Conservation (phyloP, 257 asterid genomes). For the Ilex aquifolium region DNA sequence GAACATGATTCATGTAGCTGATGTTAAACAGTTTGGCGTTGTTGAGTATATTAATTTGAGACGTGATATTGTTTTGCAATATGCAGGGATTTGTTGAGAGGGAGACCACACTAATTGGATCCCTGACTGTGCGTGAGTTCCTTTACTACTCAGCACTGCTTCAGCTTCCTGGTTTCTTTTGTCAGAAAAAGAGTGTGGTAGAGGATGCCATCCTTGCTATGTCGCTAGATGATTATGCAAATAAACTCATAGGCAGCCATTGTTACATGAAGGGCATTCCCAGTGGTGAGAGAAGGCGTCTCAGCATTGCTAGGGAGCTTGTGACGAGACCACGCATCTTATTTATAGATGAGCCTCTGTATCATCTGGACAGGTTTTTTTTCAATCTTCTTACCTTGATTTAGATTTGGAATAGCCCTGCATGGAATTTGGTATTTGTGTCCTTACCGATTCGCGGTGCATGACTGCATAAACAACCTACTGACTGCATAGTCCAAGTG, state of each 20-base stretch:
- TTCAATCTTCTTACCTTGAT: neutral
- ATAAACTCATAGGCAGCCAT: conserved; percentile 94
- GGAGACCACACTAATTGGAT: conserved; percentile 86
- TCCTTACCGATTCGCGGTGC: too few species aligned
- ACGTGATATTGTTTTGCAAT: conserved; percentile 3
- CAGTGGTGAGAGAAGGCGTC: conserved; percentile 91
- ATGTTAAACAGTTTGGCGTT: too few species aligned
- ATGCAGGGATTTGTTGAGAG: conserved; percentile 87
- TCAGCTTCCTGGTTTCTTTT: conserved; percentile 90
- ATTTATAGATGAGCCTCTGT: conserved; percentile 96
- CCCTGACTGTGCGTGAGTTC: conserved; percentile 98
- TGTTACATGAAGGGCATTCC: conserved; percentile 92
- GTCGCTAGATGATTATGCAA: conserved; percentile 89
- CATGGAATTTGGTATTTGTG: too few species aligned
- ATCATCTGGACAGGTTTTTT: conserved; percentile 89
- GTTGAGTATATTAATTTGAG: neutral
- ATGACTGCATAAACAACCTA: too few species aligned
- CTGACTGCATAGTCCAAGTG: too few species aligned
- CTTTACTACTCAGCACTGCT: conserved; percentile 94
- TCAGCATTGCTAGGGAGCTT: conserved; percentile 95
- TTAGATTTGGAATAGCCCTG: neutral
- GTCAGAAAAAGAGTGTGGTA: conserved; percentile 62
- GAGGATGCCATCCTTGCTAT: conserved; percentile 89
- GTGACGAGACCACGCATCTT: conserved; percentile 88
- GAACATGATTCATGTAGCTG: too few species aligned